Conservation (phyloP, 331 rosid genomes). For the Malus hybrid region DNA sequence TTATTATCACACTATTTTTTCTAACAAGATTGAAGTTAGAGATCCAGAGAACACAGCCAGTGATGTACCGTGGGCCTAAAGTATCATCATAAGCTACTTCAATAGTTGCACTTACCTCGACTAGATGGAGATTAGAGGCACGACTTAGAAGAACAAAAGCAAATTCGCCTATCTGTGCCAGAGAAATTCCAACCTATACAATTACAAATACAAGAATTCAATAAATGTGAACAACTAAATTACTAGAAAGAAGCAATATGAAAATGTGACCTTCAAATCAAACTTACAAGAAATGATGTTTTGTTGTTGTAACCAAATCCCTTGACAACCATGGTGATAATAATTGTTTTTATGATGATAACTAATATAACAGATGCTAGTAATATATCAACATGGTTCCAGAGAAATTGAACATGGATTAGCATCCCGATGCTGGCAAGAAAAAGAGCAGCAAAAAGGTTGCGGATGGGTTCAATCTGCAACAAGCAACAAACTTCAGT, state of each 20-base stretch:
- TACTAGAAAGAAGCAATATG: background rate
- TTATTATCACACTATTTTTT: background rate
- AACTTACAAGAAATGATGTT: constrained; percentile 42
- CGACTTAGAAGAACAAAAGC: constrained; percentile 57
- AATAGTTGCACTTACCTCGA: constrained; percentile 30
- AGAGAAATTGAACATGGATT: constrained; percentile 51
- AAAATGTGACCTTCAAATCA: background rate
- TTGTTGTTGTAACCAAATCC: constrained; percentile 53
- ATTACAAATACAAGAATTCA: background rate
- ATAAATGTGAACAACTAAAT: background rate
- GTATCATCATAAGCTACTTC: background rate
- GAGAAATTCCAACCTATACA: constrained; percentile 44
- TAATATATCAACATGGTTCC: constrained; percentile 51
- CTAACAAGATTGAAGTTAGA: background rate
- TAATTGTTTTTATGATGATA: constrained; percentile 34
- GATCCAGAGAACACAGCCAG: background rate
- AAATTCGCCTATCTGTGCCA: constrained; percentile 53
- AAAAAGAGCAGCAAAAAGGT: constrained; percentile 50
- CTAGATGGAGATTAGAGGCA: constrained; percentile 50
- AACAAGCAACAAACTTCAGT: constrained; percentile 5
- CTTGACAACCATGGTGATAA: constrained; percentile 42
- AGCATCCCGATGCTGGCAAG: constrained; percentile 61
- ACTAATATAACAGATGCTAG: constrained; percentile 48
- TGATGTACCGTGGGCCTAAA: background rate
- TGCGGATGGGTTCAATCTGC: constrained; percentile 55